phyloP scores from a whole-genome alignment of 2,329 filamentous ascomycete species.

The Fusarium gaditjirri region DNA sequence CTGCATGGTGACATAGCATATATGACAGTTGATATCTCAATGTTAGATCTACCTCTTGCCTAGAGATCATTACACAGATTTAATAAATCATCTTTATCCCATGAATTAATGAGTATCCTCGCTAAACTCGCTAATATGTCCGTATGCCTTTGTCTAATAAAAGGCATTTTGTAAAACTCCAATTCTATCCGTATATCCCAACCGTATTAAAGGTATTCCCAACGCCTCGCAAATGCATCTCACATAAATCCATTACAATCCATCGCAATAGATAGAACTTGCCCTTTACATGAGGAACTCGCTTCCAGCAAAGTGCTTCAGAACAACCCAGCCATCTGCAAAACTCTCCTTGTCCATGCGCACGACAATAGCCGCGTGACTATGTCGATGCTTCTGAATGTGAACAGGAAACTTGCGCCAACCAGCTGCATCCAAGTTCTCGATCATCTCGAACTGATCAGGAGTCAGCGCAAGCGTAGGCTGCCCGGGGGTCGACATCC shows the following conservation, averaged over 20 bases:
- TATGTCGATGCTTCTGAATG: conserved; percentile 82
- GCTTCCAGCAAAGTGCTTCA: conserved; percentile 82
- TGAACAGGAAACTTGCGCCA: conserved; percentile 76
- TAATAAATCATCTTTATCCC: neutral
- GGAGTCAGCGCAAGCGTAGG: conserved; percentile 82
- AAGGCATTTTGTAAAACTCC: neutral
- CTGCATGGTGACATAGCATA: neutral
- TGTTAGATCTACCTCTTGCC: neutral
- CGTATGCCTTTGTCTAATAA: neutral
- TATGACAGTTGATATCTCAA: accelerated
- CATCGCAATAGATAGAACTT: neutral
- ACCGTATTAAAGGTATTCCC: neutral
- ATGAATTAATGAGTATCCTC: neutral
- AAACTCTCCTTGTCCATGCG: conserved; percentile 74
- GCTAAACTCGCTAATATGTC: neutral
- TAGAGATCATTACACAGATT: neutral
- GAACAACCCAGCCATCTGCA: conserved; percentile 79
- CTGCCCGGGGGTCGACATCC: conserved; percentile 58
- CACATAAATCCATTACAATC: neutral
- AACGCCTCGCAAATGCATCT: conserved; percentile 26
- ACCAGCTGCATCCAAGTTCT: conserved; percentile 73
- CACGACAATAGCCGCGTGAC: conserved; percentile 91
- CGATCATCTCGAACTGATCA: conserved; percentile 87
- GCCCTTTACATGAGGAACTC: conserved; percentile 66
- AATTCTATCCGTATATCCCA: conserved; percentile 6